Percentiles rank a stretch among this genome's conserved stretches.
phyloP scores from a whole-genome alignment of 2,329 filamentous ascomycete genomes.

The Pseudogymnoascus sp. region DNA sequence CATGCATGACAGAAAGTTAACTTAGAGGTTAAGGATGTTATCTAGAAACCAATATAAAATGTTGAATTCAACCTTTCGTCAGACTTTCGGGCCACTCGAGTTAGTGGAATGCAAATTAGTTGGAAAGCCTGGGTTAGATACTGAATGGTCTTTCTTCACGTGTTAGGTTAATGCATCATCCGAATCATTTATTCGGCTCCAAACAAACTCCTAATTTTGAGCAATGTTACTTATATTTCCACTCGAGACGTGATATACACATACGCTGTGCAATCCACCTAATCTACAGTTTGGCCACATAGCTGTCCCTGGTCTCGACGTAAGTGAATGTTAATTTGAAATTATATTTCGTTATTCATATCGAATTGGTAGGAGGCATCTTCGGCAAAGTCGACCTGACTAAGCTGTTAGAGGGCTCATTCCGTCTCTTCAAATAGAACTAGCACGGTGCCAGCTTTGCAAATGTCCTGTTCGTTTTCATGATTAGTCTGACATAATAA shows the following conservation, averaged over 20 bases:
- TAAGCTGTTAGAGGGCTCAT: background rate
- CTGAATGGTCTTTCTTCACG: background rate
- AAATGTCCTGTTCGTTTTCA: slow-evolving; percentile 53
- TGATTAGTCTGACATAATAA: slow-evolving; percentile 9
- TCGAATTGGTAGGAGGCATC: background rate
- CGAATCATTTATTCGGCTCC: background rate
- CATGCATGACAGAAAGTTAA: no score
- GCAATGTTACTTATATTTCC: background rate
- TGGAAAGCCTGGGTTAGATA: background rate
- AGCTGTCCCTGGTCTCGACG: background rate
- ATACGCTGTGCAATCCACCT: background rate
- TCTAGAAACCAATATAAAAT: no score
- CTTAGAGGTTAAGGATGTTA: no score
- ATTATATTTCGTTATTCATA: slow-evolving; percentile 1
- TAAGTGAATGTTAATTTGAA: background rate
- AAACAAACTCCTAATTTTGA: background rate
- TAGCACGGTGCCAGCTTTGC: slow-evolving; percentile 67
- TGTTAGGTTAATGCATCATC: background rate
- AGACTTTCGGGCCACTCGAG: no score
- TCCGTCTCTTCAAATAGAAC: slow-evolving; percentile 58
- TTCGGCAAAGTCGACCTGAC: background rate
- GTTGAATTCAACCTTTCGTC: no score
- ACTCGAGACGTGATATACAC: background rate
- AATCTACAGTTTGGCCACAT: background rate
- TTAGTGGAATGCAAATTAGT: no score